Evolutionary conservation across 2,329 filamentous ascomycete species (phyloP), one percentile per base, ranked within the genome.

Genomic region (Sporothrix inflata): DNA sequence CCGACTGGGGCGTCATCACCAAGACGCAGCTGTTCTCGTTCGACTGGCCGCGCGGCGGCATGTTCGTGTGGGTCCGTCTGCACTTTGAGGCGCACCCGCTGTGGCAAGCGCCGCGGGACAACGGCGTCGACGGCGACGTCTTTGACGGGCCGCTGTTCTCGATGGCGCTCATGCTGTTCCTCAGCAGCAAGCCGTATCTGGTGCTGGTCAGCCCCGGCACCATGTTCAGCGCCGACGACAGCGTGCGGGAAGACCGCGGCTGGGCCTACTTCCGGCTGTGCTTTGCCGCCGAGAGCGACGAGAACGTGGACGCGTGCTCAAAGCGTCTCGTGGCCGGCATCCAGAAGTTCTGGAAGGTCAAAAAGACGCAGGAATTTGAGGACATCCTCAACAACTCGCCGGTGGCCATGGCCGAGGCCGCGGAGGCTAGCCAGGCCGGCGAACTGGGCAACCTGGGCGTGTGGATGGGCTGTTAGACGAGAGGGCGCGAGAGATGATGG

Each of bases 41-140:
- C 78, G 82, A 87, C 76, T 94, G 92, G 86, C 94, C 94, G 0
- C 88, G 92, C 38, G 94, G 91, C 47, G 94, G 94, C 78, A 98
- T 98, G 94, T 98, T 97, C 80, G 82, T 97, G 71, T 98, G 94
- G 94, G 77, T 97, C 3, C 86, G 88, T 71, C 82, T 96, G 74
- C 86, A 89, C 78, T 91, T 94, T 76, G 87, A 91, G 71, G 84
- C 85, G 1, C 94, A 97, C 78, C 93, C 93, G 14, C 85, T 97
- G 16, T 90, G 84, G 79, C 77, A 79, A 69, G 79, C 79, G 2
- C 75, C 77, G 57, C 79, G 81, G 34, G 34, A 24, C 8, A 53
- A 47, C 53, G 47, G 24, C 14, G 47, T 80, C 9, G 68, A 71
- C 30, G 80, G 77, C 65, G 77, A 76, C 21, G 80, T 88, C 49